A percentile compares a stretch with the other conserved stretches of the same genome.
Evolutionary conservation across 331 rosid genomes (phyloP).

Genomic region (Saraca asoca): DNA sequence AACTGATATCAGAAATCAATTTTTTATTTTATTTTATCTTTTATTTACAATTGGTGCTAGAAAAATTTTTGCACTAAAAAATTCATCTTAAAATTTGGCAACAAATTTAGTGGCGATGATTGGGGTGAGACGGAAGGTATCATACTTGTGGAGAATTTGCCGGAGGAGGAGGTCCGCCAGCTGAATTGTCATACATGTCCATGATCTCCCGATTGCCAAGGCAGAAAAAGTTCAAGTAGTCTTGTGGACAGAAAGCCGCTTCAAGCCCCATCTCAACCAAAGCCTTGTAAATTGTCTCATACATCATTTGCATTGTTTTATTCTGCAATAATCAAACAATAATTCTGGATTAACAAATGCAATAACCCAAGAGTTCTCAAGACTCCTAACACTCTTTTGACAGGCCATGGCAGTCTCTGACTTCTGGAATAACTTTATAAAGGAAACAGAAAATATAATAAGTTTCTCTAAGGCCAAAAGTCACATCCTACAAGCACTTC

Average conservation of each 20-base stretch:
- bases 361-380: conserved; percentile 1
- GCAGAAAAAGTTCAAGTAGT: conserved; percentile 93
- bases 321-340: conserved; percentile 52
- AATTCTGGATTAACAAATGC: conserved; percentile 12
- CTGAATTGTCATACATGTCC: conserved; percentile 46
- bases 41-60: background rate
- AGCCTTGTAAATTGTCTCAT: conserved; percentile 86
- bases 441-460: too few relatives aligned
- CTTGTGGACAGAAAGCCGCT: conserved; percentile 75
- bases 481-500: too few relatives aligned
- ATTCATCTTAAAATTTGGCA: conserved; percentile 5
- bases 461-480: too few relatives aligned
- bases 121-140: background rate
- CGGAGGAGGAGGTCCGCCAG: conserved; percentile 57
- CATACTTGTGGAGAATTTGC: conserved; percentile 83
- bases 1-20: conserved; percentile 1
- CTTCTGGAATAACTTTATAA: conserved; percentile 10
- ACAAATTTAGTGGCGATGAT: conserved; percentile 5
- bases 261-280: conserved; percentile 89
- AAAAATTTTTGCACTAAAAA: background rate
- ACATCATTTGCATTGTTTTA: conserved; percentile 99
- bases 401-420: background rate
- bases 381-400: conserved; percentile 19
- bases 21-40: too few relatives aligned
- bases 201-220: conserved; percentile 88